Conservation (phyloP, 2,329 filamentous ascomycete genomes). For the Elsinoe australis region DNA sequence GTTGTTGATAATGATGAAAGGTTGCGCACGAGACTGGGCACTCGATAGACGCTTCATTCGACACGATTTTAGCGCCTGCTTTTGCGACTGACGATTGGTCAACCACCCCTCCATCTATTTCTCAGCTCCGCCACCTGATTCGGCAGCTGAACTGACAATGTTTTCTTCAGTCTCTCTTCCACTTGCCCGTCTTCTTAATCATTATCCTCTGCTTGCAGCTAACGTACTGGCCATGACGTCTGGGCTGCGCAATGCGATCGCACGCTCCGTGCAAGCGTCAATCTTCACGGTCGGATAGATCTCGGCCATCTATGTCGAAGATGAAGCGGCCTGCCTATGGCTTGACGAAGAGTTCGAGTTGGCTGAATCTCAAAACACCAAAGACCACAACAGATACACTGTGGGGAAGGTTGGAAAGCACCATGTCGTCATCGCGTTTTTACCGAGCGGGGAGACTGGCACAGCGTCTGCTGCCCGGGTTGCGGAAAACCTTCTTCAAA, state of each 20-base stretch:
- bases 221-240: no score
- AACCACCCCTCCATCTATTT: slow-evolving; percentile 6
- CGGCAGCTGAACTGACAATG: slow-evolving; percentile 6
- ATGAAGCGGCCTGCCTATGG: not conserved
- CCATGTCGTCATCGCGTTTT: slow-evolving; percentile 1
- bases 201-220: no score
- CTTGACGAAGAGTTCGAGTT: slow-evolving; percentile 1
- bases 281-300: slow-evolving; percentile 2
- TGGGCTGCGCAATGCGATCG: no score
- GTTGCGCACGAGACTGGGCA: slow-evolving; percentile 6
- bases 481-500: not conserved
- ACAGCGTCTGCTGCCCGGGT: not conserved
- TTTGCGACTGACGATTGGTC: slow-evolving; percentile 7
- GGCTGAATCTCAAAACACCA: slow-evolving; percentile 1
- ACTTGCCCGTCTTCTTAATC: slow-evolving; percentile 5
- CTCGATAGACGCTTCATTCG: slow-evolving; percentile 7
- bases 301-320: not conserved
- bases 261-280: no score
- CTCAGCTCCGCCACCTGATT: slow-evolving; percentile 2
- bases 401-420: not conserved
- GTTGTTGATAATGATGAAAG: slow-evolving; percentile 3
- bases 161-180: slow-evolving; percentile 4
- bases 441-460: not conserved
- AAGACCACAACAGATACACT: slow-evolving; percentile 1
- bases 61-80: slow-evolving; percentile 7